Base-by-base conservation (phyloP, 2,329 filamentous ascomycete genomes). In the Fusarium multiceps region DNA sequence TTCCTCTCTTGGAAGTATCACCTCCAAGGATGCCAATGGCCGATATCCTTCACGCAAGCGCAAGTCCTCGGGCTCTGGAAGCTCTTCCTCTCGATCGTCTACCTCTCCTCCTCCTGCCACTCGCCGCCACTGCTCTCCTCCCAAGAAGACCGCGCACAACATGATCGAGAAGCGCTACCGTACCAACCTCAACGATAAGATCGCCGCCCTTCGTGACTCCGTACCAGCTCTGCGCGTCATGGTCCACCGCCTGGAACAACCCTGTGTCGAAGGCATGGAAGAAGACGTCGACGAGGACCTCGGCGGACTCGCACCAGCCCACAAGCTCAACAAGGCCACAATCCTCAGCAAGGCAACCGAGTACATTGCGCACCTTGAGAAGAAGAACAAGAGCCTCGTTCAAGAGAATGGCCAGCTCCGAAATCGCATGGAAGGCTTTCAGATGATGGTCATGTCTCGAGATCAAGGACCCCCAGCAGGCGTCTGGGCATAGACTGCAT, bases 141-240 rank as follows among this genome's bases (percentile, higher is more conserved):
- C 77, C 58, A 97, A 97, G 85, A 97, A 97, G 85, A 94, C 93
- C 21, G 93, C 94, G 1, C 94, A 98, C 81, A 97, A 97, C 80
- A 94, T 97, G 86, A 97, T 98, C 69, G 94, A 98, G 82, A 97
- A 97, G 85, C 86, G 94, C 69, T 98, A 98, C 79, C 90, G 94
- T 73, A 97, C 93, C 53, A 98, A 98, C 74, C 85, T 98, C 60
- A 97, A 98, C 77, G 94, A 97, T 78, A 98, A 97, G 83, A 97
- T 98, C 74, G 91, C 93, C 53, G 93, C 93, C 63, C 84, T 98
- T 62, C 87, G 94, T 73, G 93, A 97, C 78, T 96, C 93, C 73
- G 93, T 98, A 11, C 94, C 94, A 4, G 94, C 92, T 77, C 83
- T 98, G 50, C 89, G 94, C 53, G 90, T 93, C 72, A 92, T 93